A percentile compares a stretch with the other conserved stretches of the same genome.
phyloP scores from a whole-genome alignment of 257 asterid species.

The Capsicum pubescens region DNA sequence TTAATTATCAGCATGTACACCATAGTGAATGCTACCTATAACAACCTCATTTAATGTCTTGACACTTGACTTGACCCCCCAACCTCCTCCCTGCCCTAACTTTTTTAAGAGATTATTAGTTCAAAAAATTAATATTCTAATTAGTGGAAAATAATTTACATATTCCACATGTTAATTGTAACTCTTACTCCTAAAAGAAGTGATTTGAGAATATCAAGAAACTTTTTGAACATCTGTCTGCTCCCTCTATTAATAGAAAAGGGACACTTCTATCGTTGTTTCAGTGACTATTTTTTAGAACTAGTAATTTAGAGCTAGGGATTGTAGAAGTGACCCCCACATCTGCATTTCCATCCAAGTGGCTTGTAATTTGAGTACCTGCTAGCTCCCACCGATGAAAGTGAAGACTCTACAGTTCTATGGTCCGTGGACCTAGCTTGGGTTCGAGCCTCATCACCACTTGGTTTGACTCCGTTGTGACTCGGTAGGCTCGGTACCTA shows the following conservation, averaged over 20 bases:
- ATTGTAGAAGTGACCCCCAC: constrained; percentile 79
- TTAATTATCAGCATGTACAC: neutral
- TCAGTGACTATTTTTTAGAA: too few species aligned
- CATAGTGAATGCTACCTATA: neutral
- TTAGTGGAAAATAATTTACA: neutral
- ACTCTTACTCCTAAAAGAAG: neutral
- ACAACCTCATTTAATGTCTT: constrained; percentile 2
- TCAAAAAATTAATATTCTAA: neutral
- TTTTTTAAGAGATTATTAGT: neutral
- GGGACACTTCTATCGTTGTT: too few species aligned
- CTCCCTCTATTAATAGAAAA: too few species aligned
- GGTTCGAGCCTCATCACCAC: neutral
- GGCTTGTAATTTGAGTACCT: constrained; percentile 99
- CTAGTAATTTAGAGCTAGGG: constrained; percentile 43
- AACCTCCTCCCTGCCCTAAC: neutral
- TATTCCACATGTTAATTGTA: neutral
- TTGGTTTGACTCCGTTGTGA: constrained; percentile 48
- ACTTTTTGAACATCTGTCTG: too few species aligned
- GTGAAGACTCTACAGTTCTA: neutral
- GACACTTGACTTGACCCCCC: neutral
- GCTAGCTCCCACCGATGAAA: constrained; percentile 43
- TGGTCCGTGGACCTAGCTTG: constrained; percentile 40
- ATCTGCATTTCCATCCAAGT: constrained; percentile 98
- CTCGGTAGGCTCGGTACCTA: constrained; percentile 77
- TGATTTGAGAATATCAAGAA: too few species aligned